Percentiles rank a stretch among this genome's conserved stretches.
phyloP scores from a whole-genome alignment of 768 basidiomycete genomes.

The Podaxis carcinomalis region DNA sequence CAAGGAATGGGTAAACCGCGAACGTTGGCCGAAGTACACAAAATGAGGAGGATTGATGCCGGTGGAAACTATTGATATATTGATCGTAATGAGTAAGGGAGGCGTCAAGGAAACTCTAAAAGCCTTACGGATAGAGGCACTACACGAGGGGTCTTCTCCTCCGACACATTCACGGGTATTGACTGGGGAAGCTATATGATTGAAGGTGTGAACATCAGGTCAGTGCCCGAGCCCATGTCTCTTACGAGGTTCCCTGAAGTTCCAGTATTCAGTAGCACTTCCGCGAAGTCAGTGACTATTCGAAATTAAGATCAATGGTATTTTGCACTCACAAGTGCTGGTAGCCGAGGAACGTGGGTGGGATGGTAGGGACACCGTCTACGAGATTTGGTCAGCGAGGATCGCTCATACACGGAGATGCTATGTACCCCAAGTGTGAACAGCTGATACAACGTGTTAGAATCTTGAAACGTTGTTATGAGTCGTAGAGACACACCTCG shows the following conservation, averaged over 20 bases:
- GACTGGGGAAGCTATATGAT: conserved; percentile 23
- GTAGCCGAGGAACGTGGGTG: conserved; percentile 42
- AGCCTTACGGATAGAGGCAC: conserved; percentile 40
- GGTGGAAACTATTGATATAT: conserved; percentile 32
- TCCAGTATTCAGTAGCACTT: conserved; percentile 38
- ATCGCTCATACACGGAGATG: neutral
- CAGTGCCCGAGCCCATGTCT: neutral
- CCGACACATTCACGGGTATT: conserved; percentile 38
- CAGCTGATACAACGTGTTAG: conserved; percentile 14
- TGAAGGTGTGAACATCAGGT: neutral
- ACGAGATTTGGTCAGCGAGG: neutral
- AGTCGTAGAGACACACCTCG: conserved; percentile 26
- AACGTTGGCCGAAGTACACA: conserved; percentile 43
- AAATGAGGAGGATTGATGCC: conserved; percentile 44
- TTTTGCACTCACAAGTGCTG: conserved; percentile 36
- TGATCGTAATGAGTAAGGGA: neutral
- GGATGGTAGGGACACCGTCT: conserved; percentile 52
- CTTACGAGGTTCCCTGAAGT: conserved; percentile 35
- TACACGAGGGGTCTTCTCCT: conserved; percentile 44
- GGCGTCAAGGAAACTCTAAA: neutral
- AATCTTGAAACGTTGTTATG: neutral
- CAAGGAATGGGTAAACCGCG: conserved; percentile 1
- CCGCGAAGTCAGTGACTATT: neutral
- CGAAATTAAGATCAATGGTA: neutral
- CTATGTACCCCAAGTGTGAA: conserved; percentile 37